These are phyloP conservation scores for Hanseniaspora pseudoguilliermondii DNA, from an alignment of 805 yeast species.

Conservation along the genomic window DNA sequence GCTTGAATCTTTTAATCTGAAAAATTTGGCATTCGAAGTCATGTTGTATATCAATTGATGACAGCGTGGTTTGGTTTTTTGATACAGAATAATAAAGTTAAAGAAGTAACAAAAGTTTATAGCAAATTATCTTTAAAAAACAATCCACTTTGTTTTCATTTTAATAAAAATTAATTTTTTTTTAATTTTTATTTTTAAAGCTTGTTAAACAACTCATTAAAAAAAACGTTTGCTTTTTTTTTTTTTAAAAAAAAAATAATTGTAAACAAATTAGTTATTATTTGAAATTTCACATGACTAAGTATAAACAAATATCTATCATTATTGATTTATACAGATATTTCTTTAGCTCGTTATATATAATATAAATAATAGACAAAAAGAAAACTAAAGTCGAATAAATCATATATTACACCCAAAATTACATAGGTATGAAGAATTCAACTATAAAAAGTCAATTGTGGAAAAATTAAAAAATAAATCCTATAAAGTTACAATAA, in stretches of 20 bases:
- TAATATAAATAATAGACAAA: neutral
- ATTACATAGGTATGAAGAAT: neutral
- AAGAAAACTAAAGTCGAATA: neutral
- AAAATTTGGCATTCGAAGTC: neutral
- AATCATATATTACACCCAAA: neutral
- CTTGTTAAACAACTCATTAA: no score
- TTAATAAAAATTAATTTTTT: neutral
- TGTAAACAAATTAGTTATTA: neutral
- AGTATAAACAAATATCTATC: neutral
- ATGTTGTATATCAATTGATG: neutral
- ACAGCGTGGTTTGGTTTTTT: neutral
- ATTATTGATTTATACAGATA: neutral
- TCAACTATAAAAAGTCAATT: neutral
- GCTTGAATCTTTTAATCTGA: constrained; percentile 20
- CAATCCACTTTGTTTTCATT: neutral
- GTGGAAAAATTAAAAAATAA: neutral
- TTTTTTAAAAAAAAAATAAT: neutral
- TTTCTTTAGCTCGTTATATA: neutral
- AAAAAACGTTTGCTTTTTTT: no score
- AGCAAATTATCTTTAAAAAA: neutral
- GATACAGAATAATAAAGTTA: no score
- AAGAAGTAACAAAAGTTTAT: no score
- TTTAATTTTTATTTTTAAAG: no score
- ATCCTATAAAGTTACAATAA: neutral
- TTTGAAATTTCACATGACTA: neutral